These are phyloP conservation scores for Crithidia sp. DNA, from an alignment of 208 protist species.

Conservation along the genomic window DNA sequence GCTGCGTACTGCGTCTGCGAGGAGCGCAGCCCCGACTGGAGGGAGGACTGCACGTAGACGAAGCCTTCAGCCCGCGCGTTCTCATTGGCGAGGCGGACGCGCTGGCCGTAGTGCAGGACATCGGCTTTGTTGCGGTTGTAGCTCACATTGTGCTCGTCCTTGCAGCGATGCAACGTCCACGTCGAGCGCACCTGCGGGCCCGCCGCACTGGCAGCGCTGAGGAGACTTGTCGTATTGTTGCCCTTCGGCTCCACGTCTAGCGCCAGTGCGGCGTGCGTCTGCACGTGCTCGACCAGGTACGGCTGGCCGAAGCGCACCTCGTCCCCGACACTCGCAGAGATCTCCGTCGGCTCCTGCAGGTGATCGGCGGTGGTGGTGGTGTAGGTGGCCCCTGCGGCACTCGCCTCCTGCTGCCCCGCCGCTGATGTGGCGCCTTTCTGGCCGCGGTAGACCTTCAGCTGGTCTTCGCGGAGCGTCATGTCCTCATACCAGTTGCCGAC, in stretches of 20 bases:
- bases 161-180: conserved; percentile 71
- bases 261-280: conserved; percentile 55
- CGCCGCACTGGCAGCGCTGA: conserved; percentile 33
- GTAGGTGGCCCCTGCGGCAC: neutral
- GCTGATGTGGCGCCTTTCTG: conserved; percentile 8
- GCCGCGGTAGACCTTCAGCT: conserved; percentile 63
- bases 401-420: conserved; percentile 5
- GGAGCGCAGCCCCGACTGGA: conserved; percentile 44
- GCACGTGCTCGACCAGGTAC: conserved; percentile 54
- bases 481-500: conserved; percentile 92
- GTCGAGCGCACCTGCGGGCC: conserved; percentile 63
- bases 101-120: conserved; percentile 88
- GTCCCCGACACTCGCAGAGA: conserved; percentile 30
- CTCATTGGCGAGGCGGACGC: conserved; percentile 77
- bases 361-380: conserved; percentile 17
- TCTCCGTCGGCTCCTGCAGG: conserved; percentile 41
- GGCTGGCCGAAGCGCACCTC: conserved; percentile 63
- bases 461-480: conserved; percentile 70
- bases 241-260: conserved; percentile 40
- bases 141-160: conserved; percentile 74
- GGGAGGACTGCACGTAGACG: conserved; percentile 70
- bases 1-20: conserved; percentile 54
- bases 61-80: conserved; percentile 60
- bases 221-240: neutral
- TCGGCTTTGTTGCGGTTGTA: conserved; percentile 59